Conservation (phyloP, 768 basidiomycete genomes). For the Pleurotus ostreatus region DNA sequence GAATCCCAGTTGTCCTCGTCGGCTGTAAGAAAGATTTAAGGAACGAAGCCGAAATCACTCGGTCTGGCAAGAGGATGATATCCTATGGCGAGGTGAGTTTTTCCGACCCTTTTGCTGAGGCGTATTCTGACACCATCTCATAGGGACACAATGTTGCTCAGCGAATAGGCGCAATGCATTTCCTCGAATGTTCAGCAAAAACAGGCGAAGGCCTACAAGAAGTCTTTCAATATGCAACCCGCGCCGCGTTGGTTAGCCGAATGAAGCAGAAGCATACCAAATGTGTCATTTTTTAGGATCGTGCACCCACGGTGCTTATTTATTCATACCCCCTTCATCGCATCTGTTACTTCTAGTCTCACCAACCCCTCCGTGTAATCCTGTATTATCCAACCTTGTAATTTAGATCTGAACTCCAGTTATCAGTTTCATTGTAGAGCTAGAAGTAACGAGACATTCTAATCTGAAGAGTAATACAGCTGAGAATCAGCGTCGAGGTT, state of each 20-base stretch:
- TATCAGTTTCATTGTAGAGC: no score
- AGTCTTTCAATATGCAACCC: conserved; percentile 41
- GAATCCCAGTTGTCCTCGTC: conserved; percentile 67
- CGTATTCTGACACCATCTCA: not conserved
- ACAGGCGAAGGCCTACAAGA: conserved; percentile 71
- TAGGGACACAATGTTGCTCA: conserved; percentile 12
- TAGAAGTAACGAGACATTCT: no score
- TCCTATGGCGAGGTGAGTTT: conserved; percentile 7
- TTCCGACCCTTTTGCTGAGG: not conserved
- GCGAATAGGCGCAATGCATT: conserved; percentile 23
- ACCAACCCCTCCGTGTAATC: no score
- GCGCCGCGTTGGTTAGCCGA: conserved; percentile 2
- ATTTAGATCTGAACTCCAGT: no score
- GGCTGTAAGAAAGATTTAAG: conserved; percentile 72
- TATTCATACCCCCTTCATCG: no score
- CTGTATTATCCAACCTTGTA: no score
- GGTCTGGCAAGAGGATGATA: conserved; percentile 1
- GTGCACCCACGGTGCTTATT: no score
- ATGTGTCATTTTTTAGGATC: not conserved
- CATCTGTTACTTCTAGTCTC: no score
- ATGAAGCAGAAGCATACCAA: not conserved
- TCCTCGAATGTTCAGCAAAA: conserved; percentile 81
- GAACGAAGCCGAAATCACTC: conserved; percentile 1
- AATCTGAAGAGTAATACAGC: no score
- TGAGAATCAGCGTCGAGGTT: no score